Evolutionary conservation across 2,329 filamentous ascomycete species (phyloP).

Genomic region (Ambrosiella cleistominuta): DNA sequence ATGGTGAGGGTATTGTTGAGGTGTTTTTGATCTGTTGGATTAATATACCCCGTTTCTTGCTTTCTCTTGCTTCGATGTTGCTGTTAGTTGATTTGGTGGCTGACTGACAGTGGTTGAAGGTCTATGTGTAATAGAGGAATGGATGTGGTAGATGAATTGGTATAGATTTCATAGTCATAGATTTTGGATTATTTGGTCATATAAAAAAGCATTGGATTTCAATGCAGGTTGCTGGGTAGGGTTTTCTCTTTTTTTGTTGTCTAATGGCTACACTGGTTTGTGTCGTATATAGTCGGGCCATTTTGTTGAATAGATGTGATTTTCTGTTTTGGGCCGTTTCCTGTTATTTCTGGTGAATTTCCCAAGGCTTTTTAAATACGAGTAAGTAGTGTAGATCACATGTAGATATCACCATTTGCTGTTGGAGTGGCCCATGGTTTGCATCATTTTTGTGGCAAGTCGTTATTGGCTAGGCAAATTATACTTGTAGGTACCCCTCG

Average conservation of each 20-base stretch:
- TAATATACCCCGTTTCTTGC: background rate
- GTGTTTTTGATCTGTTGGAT: background rate
- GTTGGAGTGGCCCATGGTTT: background rate
- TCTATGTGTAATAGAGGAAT: no score
- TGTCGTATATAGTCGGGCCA: background rate
- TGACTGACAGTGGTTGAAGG: background rate
- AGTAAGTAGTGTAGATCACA: no score
- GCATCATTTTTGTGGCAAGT: background rate
- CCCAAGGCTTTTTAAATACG: background rate
- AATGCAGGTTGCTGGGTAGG: background rate
- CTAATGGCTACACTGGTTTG: background rate
- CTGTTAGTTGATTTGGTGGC: background rate
- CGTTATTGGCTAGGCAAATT: no score
- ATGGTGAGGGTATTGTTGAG: background rate
- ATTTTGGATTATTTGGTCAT: no score
- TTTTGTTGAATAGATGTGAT: background rate
- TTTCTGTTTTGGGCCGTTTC: background rate
- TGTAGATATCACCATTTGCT: no score
- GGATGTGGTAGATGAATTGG: no score
- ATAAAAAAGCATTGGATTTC: no score
- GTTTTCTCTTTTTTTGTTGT: background rate
- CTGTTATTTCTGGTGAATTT: constrained; percentile 1
- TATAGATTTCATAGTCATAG: no score
- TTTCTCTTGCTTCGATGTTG: background rate
- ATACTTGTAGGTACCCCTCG: no score